These are phyloP conservation scores for Xanthoparmelia taractica DNA, from an alignment of 495 filamentous ascomycete species.

Conservation along the genomic window DNA sequence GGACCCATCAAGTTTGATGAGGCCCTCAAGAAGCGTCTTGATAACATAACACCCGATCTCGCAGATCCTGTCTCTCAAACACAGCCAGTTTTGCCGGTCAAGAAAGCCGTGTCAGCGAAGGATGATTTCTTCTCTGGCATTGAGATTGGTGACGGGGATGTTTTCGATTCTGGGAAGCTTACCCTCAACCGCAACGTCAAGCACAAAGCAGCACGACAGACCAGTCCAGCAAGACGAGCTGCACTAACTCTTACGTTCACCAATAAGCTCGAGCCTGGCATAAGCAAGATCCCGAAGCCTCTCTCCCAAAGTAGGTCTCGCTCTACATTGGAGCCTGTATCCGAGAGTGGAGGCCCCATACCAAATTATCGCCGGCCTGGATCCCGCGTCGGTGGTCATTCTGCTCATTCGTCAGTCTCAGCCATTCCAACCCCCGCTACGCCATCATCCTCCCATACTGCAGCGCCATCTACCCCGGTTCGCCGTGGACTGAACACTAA, in stretches of 20 bases:
- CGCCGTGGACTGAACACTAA: slow-evolving; percentile 53
- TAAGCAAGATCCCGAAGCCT: slow-evolving; percentile 55
- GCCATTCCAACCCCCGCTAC: slow-evolving; percentile 54
- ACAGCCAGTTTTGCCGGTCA: slow-evolving; percentile 22
- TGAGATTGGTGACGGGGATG: slow-evolving; percentile 75
- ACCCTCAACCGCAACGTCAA: slow-evolving; percentile 92
- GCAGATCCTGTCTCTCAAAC: slow-evolving; percentile 30
- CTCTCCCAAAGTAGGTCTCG: slow-evolving; percentile 56
- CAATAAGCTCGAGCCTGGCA: slow-evolving; percentile 50
- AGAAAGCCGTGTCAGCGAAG: slow-evolving; percentile 39
- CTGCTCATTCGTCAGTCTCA: slow-evolving; percentile 57
- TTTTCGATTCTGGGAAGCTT: slow-evolving; percentile 69
- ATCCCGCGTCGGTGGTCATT: slow-evolving; percentile 56
- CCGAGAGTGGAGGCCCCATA: slow-evolving; percentile 75
- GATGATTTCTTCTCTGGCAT: slow-evolving; percentile 85
- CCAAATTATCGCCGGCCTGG: slow-evolving; percentile 50
- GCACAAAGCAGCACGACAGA: slow-evolving; percentile 59
- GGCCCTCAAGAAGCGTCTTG: slow-evolving; percentile 61
- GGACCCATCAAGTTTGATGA: slow-evolving; percentile 75
- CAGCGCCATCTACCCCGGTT: slow-evolving; percentile 46
- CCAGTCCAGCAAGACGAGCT: slow-evolving; percentile 62
- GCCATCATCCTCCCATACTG: slow-evolving; percentile 25
- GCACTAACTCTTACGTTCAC: slow-evolving; percentile 87
- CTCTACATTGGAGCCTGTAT: slow-evolving; percentile 85
- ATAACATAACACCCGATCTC: slow-evolving; percentile 41